phyloP scores from a whole-genome alignment of 164 flowering plant genomes.

The Stephania yunnanensis region DNA sequence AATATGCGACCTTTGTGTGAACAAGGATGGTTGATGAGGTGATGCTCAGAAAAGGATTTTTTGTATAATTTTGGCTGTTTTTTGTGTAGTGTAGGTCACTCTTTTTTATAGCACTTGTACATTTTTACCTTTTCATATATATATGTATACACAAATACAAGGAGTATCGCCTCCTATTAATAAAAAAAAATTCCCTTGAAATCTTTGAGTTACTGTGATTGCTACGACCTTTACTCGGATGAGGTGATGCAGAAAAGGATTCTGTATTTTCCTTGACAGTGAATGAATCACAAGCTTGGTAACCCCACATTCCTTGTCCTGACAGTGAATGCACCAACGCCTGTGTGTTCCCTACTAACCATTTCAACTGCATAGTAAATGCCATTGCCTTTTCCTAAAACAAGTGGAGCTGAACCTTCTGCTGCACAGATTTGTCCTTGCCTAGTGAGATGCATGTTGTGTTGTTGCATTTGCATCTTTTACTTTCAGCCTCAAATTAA shows the following conservation, averaged over 20 bases:
- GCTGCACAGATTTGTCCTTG: slow-evolving; percentile 9
- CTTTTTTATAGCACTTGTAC: too few relatives aligned
- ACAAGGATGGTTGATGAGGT: too few relatives aligned
- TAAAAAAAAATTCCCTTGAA: slow-evolving; percentile 26
- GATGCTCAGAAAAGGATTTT: too few relatives aligned
- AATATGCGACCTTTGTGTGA: too few relatives aligned
- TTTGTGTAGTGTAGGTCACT: too few relatives aligned
- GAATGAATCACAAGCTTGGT: not conserved
- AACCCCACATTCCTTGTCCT: slow-evolving; percentile 16
- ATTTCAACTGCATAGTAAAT: slow-evolving; percentile 10
- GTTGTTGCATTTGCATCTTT: not conserved
- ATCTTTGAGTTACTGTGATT: slow-evolving; percentile 25
- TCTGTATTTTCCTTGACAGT: slow-evolving; percentile 9
- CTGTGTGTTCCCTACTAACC: slow-evolving; percentile 11
- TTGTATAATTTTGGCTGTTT: too few relatives aligned
- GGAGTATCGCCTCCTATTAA: too few relatives aligned
- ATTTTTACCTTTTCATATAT: too few relatives aligned
- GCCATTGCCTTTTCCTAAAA: not conserved
- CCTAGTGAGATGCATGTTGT: not conserved
- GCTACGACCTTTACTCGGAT: slow-evolving; percentile 16
- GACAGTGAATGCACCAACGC: too few relatives aligned
- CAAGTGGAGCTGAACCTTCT: slow-evolving; percentile 1
- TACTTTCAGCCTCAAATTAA: too few relatives aligned
- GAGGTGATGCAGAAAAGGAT: slow-evolving; percentile 5
- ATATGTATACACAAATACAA: too few relatives aligned